phyloP scores from a whole-genome alignment of 495 filamentous ascomycete genomes.

The Lentithecium fluviatile region DNA sequence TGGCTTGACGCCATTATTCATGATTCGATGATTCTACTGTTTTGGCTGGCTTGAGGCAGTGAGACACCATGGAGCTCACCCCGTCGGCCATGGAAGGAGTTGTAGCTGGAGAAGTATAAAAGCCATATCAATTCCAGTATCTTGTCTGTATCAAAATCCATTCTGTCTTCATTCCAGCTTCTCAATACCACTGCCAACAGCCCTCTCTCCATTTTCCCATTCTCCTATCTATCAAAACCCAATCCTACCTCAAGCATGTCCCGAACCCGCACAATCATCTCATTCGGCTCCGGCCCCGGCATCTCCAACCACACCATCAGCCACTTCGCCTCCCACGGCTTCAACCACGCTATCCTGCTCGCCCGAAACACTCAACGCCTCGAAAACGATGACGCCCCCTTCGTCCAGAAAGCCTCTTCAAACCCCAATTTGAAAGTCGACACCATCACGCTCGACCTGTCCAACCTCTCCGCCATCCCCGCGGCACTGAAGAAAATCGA shows the following conservation, averaged over 20 bases:
- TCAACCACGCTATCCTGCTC: conserved; percentile 45
- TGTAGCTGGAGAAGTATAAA: too few relatives aligned
- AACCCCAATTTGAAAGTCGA: conserved; percentile 33
- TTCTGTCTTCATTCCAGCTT: too few relatives aligned
- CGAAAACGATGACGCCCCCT: conserved; percentile 33
- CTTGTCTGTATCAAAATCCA: too few relatives aligned
- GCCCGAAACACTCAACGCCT: conserved; percentile 43
- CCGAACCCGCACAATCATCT: conserved; percentile 14
- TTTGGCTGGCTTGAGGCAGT: too few relatives aligned
- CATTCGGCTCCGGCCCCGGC: conserved; percentile 48
- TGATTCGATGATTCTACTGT: too few relatives aligned
- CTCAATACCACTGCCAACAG: too few relatives aligned
- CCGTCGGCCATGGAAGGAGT: too few relatives aligned
- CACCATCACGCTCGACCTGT: conserved; percentile 41
- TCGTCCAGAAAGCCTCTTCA: conserved; percentile 33
- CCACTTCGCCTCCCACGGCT: conserved; percentile 44
- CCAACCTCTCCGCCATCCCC: conserved; percentile 30
- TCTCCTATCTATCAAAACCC: neutral
- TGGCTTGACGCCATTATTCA: too few relatives aligned
- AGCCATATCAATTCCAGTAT: too few relatives aligned
- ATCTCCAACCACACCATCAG: conserved; percentile 44
- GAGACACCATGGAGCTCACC: too few relatives aligned
- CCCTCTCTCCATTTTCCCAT: neutral
- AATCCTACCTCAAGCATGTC: neutral
- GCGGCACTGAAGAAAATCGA: conserved; percentile 18